Evolutionary conservation across 257 asterid genomes (phyloP).

Genomic region (Solanum peruvianum): DNA sequence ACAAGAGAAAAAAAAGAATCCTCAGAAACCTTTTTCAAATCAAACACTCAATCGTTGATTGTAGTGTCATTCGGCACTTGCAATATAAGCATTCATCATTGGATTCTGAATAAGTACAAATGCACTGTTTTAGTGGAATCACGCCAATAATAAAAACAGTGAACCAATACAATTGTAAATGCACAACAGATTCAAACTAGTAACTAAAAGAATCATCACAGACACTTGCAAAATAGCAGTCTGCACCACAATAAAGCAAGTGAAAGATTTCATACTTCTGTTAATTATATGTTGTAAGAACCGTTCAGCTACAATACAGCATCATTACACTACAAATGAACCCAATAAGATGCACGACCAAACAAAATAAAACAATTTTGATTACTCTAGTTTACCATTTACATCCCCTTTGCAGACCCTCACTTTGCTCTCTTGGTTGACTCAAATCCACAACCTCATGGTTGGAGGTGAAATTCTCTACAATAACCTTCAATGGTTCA

Average conservation of each 20-base stretch:
- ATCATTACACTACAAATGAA: not conserved
- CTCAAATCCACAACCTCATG: too few species aligned
- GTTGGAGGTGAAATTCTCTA: too few species aligned
- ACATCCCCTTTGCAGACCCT: too few species aligned
- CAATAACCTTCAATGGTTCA: too few species aligned
- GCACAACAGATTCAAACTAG: not conserved
- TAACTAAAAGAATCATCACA: not conserved
- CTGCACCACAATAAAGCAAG: not conserved
- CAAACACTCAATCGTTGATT: not conserved
- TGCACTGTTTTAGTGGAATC: not conserved
- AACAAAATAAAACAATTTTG: not conserved
- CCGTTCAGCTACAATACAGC: not conserved
- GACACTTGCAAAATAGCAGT: not conserved
- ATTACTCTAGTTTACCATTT: too few species aligned
- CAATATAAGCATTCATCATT: not conserved
- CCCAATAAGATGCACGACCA: not conserved
- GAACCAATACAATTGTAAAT: not conserved
- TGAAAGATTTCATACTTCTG: not conserved
- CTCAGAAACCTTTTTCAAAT: conserved; percentile 8
- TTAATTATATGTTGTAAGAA: not conserved
- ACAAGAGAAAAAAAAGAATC: not conserved
- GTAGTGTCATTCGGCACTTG: not conserved
- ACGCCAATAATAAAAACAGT: not conserved
- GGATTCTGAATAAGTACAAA: not conserved
- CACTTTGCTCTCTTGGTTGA: too few species aligned